phyloP scores from a whole-genome alignment of 306 rosid genomes.

The Castanospermum australe region DNA sequence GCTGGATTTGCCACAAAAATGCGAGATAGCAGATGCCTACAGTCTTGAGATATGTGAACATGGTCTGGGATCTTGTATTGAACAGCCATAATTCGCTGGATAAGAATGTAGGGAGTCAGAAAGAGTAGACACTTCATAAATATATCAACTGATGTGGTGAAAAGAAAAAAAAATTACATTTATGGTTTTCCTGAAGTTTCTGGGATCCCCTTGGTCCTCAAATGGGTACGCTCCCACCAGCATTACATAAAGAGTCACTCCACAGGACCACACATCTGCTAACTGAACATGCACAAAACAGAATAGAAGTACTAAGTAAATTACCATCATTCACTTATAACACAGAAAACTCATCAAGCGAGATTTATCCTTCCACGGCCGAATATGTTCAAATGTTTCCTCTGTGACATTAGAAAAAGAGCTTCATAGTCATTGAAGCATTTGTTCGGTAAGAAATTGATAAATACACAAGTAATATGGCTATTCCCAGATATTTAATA shows the following conservation, averaged over 20 bases:
- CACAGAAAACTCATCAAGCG: slow-evolving; percentile 18
- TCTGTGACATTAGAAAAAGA: slow-evolving; percentile 10
- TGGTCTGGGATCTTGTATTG: slow-evolving; percentile 91
- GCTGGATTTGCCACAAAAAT: slow-evolving; percentile 71
- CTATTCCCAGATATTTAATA: not conserved
- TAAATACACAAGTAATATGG: not conserved
- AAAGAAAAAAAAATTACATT: slow-evolving; percentile 37
- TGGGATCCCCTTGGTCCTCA: slow-evolving; percentile 86
- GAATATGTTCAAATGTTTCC: not conserved
- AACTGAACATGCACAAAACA: slow-evolving; percentile 43
- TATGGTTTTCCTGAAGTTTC: slow-evolving; percentile 86
- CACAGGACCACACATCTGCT: slow-evolving; percentile 95
- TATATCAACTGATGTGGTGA: not conserved
- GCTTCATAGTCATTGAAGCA: not conserved
- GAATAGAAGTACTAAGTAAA: slow-evolving; percentile 8
- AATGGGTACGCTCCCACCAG: slow-evolving; percentile 92
- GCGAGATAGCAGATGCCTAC: slow-evolving; percentile 75
- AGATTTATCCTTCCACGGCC: not conserved
- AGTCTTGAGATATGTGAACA: slow-evolving; percentile 85
- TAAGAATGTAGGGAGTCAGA: slow-evolving; percentile 23
- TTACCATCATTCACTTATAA: not conserved
- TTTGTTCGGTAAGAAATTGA: not conserved
- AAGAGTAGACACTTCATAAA: not conserved
- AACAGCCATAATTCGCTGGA: slow-evolving; percentile 84
- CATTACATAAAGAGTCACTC: slow-evolving; percentile 90